Conservation (phyloP, 2,329 filamentous ascomycete genomes). For the Rhynchosporium agropyri region DNA sequence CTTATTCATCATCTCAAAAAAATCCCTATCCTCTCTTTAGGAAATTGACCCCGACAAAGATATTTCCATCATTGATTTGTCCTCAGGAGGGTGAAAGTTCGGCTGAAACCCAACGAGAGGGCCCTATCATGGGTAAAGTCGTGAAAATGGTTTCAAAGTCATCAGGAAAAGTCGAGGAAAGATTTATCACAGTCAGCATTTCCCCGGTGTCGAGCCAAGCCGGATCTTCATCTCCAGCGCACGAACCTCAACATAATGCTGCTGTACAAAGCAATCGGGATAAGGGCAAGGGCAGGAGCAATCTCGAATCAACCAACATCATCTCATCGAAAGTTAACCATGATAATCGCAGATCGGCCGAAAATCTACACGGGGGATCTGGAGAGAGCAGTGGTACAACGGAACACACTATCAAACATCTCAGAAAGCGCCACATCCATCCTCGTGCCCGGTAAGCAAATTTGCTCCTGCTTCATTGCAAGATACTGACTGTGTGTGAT, state of each 20-base stretch:
- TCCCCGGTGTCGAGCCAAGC: background rate
- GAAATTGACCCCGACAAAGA: no score
- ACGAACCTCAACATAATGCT: background rate
- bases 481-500: background rate
- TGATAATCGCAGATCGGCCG: slow-evolving; percentile 7
- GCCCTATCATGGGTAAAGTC: no score
- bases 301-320: background rate
- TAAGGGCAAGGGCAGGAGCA: background rate
- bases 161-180: background rate
- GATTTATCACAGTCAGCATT: background rate
- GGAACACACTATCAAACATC: background rate
- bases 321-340: background rate
- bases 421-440: background rate
- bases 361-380: background rate
- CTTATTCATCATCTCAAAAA: no score
- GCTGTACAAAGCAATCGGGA: background rate
- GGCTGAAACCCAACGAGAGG: no score
- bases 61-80: no score
- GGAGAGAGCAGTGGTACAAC: no score
- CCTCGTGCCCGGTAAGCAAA: background rate
- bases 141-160: no score
- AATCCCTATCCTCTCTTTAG: no score
- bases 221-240: background rate
- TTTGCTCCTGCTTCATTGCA: background rate
- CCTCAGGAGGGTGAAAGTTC: no score